A percentile compares a stretch with the other conserved stretches of the same genome.
Evolutionary conservation across 2,329 filamentous ascomycete genomes (phyloP).

Genomic region (Ascochyta viciae-villosae): DNA sequence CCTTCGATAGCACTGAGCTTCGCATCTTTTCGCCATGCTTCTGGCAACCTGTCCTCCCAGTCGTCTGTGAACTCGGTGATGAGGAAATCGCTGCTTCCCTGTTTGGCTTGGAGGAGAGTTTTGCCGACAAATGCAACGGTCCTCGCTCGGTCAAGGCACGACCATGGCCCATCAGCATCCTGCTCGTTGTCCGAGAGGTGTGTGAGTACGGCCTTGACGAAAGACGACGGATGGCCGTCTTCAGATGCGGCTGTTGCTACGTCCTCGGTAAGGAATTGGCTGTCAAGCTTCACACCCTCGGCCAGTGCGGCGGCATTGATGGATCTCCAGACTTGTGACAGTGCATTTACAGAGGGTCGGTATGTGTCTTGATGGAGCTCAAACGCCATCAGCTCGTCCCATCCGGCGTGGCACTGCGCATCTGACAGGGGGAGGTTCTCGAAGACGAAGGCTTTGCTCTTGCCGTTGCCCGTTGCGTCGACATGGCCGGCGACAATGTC

Average conservation of each 20-base stretch:
- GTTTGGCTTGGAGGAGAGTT: slow-evolving; percentile 40
- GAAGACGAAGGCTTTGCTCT: slow-evolving; percentile 52
- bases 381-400: slow-evolving; percentile 62
- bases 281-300: slow-evolving; percentile 51
- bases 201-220: slow-evolving; percentile 49
- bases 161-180: slow-evolving; percentile 40
- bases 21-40: slow-evolving; percentile 46
- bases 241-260: slow-evolving; percentile 43
- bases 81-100: slow-evolving; percentile 30
- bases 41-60: slow-evolving; percentile 49
- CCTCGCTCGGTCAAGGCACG: slow-evolving; percentile 41
- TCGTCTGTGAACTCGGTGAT: slow-evolving; percentile 46
- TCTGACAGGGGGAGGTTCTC: slow-evolving; percentile 60
- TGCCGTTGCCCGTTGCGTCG: slow-evolving; percentile 37
- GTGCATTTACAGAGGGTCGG: slow-evolving; percentile 57
- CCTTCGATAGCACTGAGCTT: slow-evolving; percentile 43
- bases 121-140: slow-evolving; percentile 44
- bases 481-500: slow-evolving; percentile 39
- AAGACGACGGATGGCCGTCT: slow-evolving; percentile 48
- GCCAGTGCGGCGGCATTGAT: slow-evolving; percentile 52
- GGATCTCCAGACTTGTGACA: slow-evolving; percentile 58
- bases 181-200: slow-evolving; percentile 40
- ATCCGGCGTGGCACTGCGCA: slow-evolving; percentile 59
- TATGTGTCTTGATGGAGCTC: slow-evolving; percentile 52
- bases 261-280: slow-evolving; percentile 46